Conservation (phyloP, 1,284 basidiomycete species). For the Melampsora occidentalis region DNA sequence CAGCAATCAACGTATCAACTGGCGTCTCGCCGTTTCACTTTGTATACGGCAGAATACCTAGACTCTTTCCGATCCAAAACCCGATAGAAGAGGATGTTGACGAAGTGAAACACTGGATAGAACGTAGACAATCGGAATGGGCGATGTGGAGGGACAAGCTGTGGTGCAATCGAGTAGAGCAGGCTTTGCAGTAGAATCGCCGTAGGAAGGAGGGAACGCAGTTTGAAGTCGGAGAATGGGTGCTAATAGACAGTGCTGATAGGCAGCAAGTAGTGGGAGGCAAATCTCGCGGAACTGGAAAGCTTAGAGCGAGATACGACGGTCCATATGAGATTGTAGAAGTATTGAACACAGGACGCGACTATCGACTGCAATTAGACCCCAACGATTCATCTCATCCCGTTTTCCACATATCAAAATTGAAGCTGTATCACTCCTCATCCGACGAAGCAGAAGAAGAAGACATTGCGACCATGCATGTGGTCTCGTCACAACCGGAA, state of each 20-base stretch:
- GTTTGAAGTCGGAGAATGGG: not conserved
- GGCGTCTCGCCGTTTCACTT: constrained; percentile 45
- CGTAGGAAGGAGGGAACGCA: not conserved
- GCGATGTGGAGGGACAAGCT: not conserved
- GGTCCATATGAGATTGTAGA: not conserved
- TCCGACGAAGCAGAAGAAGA: too few relatives aligned
- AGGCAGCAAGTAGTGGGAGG: not conserved
- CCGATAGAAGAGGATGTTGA: not conserved
- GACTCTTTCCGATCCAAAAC: too few relatives aligned
- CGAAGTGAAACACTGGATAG: not conserved
- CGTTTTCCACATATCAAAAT: not conserved
- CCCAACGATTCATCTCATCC: not conserved
- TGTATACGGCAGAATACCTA: constrained; percentile 23
- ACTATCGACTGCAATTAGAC: not conserved
- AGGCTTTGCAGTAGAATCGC: not conserved
- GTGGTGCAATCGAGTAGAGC: not conserved
- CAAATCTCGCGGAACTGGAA: not conserved
- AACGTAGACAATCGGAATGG: not conserved
- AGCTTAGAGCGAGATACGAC: not conserved
- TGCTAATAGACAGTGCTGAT: constrained; percentile 3
- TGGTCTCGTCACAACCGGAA: too few relatives aligned
- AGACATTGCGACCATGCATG: too few relatives aligned
- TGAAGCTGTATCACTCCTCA: not conserved
- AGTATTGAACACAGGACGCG: too few relatives aligned
- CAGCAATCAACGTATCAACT: constrained; percentile 45